Evolutionary conservation across 1,284 basidiomycete genomes (phyloP).

Genomic region (Leccinum subspadiceum): DNA sequence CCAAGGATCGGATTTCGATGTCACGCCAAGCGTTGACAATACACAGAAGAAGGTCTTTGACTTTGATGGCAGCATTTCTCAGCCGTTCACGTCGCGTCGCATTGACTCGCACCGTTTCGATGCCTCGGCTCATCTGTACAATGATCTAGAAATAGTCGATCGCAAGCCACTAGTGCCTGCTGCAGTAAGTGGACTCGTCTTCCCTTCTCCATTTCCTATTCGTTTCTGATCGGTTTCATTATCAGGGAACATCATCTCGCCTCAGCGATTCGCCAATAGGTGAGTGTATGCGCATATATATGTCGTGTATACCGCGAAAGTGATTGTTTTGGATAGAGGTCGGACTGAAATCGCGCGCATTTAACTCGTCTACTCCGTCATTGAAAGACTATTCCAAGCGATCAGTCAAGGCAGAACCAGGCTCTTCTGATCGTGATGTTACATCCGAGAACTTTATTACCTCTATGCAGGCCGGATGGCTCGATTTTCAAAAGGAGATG

Average conservation of each 20-base stretch:
- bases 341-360: conserved; percentile 1
- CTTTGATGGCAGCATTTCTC: conserved; percentile 13
- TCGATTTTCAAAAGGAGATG: conserved; percentile 10
- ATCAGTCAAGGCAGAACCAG: conserved; percentile 5
- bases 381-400: conserved; percentile 10
- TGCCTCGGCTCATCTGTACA: conserved; percentile 6
- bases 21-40: conserved; percentile 12
- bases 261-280: conserved; percentile 17
- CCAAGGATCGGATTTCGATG: conserved; percentile 10
- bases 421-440: neutral
- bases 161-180: conserved; percentile 2
- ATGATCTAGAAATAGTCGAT: conserved; percentile 2
- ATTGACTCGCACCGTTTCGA: conserved; percentile 14
- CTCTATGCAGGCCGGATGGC: neutral
- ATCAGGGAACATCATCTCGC: conserved; percentile 15
- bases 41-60: neutral
- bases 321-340: conserved; percentile 12
- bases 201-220: neutral
- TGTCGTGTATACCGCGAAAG: neutral
- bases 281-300: conserved; percentile 25
- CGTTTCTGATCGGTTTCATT: neutral
- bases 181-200: conserved; percentile 9
- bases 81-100: conserved; percentile 10
- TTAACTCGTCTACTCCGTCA: neutral
- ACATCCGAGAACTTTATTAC: neutral